Conservation (phyloP, 2,329 filamentous ascomycete genomes). For the Monosporascus sp. region DNA sequence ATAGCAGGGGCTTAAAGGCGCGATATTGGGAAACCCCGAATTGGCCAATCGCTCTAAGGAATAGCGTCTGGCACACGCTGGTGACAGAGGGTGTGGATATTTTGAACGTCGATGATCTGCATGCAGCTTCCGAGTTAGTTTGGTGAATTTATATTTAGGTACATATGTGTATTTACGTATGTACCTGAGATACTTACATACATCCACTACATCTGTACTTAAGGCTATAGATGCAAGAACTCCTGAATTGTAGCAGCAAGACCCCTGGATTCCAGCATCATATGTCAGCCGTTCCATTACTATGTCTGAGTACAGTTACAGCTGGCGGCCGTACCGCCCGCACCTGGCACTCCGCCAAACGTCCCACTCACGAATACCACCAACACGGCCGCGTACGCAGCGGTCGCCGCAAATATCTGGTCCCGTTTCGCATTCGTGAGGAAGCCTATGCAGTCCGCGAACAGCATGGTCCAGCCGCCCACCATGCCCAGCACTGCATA, state of each 20-base stretch:
- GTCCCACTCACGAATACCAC: slow-evolving; percentile 10
- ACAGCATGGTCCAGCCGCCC: slow-evolving; percentile 8
- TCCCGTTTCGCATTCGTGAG: slow-evolving; percentile 11
- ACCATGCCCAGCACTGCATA: slow-evolving; percentile 8
- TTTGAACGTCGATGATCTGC: slow-evolving; percentile 56
- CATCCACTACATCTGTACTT: too few relatives aligned
- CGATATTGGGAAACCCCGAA: slow-evolving; percentile 56
- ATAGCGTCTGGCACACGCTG: slow-evolving; percentile 51
- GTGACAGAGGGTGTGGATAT: slow-evolving; percentile 53
- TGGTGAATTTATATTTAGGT: neutral
- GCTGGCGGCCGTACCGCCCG: too few relatives aligned
- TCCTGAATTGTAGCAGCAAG: too few relatives aligned
- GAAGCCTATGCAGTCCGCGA: slow-evolving; percentile 8
- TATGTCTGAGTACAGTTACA: too few relatives aligned
- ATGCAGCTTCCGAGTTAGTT: neutral
- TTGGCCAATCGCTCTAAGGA: slow-evolving; percentile 49
- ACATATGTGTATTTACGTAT: too few relatives aligned
- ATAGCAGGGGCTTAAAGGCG: slow-evolving; percentile 46
- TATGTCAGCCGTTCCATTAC: too few relatives aligned
- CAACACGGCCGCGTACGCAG: slow-evolving; percentile 11
- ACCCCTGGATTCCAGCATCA: too few relatives aligned
- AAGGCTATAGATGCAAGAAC: too few relatives aligned
- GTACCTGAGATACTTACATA: too few relatives aligned
- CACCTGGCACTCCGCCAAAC: neutral
- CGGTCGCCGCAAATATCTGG: slow-evolving; percentile 10